Base-by-base conservation (phyloP, 2,329 filamentous ascomycete genomes). In the Fusarium sp. region DNA sequence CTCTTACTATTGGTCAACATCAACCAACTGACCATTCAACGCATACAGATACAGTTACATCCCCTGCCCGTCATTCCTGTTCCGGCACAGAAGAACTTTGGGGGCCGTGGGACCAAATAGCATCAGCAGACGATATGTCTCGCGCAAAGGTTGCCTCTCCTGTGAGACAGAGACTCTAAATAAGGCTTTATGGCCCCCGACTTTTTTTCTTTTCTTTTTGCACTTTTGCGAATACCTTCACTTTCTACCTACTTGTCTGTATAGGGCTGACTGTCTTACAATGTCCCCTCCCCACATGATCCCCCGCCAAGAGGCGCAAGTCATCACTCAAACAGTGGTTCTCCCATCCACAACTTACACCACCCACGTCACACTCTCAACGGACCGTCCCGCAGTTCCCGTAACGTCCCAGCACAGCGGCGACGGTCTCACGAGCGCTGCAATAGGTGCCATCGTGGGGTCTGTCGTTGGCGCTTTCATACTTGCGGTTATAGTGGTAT, bases 401-500 rank as follows among this genome's bases (percentile, higher is more conserved):
- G 49, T 68, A 32, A 42, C 65, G 46, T 41, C 63, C 18, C 61
- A 69, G 14, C 73, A 69, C 20, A 65, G 61, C 27, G 46, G 58
- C 12, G 67, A 60, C 9, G 77, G 74, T 11, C 75, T 83, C 6
- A 78, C 76, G 1, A 72, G 77, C 27, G 75, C 70, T n/a, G 75
- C 83, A 51, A 77, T 84, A 30, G 82, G 81, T 7, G 82, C 78
- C 41, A 81, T 84, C 20, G 70, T 82, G 3, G 82, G 82, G 29
- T 78, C 78, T 34, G 64, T 83, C 3, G 73, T 81, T 13, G 82
- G 78, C 4, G 69, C 79, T n/a, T 76, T 80, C n/a, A 51, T 80
- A 25, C 62, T 82, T 24, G 53, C 78, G 30, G 56, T 82, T 30
- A 27, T 82, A 18, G 59, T 76, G 41, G 71, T 79, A 55, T 78